Evolutionary conservation across 192 early-diverging fungal species (phyloP).

Genomic region (Diversispora eburnea): DNA sequence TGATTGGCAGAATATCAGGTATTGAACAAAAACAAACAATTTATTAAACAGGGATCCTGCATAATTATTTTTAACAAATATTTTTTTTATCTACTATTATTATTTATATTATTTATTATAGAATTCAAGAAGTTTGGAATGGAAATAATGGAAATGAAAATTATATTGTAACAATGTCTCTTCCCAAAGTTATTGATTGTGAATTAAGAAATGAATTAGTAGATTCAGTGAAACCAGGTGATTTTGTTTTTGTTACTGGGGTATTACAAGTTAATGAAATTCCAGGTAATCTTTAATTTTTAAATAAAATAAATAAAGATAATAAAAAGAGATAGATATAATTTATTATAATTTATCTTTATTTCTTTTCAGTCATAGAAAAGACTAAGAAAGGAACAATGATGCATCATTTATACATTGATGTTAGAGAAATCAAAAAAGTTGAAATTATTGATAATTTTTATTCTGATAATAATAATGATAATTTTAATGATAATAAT

Average conservation of each 20-base stretch:
- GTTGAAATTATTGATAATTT: not conserved
- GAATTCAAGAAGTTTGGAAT: slow-evolving; percentile 68
- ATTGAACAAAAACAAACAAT: not conserved
- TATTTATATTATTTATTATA: slow-evolving; percentile 17
- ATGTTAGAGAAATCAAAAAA: not conserved
- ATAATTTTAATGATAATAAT: not conserved
- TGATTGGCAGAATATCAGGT: slow-evolving; percentile 73
- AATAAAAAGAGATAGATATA: not conserved
- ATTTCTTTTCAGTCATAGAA: not conserved
- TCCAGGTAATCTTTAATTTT: not conserved
- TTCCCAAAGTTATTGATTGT: slow-evolving; percentile 76
- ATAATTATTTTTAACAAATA: too few species aligned
- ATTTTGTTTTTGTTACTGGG: slow-evolving; percentile 73
- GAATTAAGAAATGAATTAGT: slow-evolving; percentile 74
- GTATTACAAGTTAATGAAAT: slow-evolving; percentile 62
- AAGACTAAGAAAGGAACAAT: not conserved
- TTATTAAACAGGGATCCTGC: not conserved
- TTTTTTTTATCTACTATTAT: too few species aligned
- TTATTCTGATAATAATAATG: not conserved
- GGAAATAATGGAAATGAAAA: slow-evolving; percentile 70
- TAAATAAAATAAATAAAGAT: too few species aligned
- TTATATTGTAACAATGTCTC: slow-evolving; percentile 60
- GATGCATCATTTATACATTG: slow-evolving; percentile 11
- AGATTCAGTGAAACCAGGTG: slow-evolving; percentile 75
- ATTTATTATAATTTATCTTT: too few species aligned